Base-by-base conservation (phyloP, 176 grass and related monocot genomes). In the Oryza meridionalis region DNA sequence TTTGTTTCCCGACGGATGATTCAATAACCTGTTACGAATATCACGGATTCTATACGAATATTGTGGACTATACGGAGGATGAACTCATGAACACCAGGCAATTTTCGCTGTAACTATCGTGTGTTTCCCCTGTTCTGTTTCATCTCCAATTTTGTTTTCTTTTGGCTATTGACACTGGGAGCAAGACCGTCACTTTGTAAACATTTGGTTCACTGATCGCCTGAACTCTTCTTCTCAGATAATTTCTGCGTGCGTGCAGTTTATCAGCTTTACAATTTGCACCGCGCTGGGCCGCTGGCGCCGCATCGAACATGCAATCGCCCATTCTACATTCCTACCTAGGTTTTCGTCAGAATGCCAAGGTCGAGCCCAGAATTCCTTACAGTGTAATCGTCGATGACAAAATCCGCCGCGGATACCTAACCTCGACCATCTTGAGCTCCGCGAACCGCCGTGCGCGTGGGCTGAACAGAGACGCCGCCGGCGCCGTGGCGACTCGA, bases 221-320 rank as follows among this genome's bases (percentile, higher is more conserved):
- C 67, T 42, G 31, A 17, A 21, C 43, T 11, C n/a, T 37, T 61
- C 21, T 40, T 40, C n/a, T 4, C 21, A 26, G 19, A 13, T 10
- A 4, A 65, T 82, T 49, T 72, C 45, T 9, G 25, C 53, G 31
- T 9, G 25, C 53, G 31, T 29, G 55, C 35, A 64, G 67, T 32
- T 65, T 11, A 51, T 32, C 49, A 49, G 70, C 26, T 70, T 73
- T 25, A 66, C 44, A 35, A 31, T 80, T 73, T 31, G 43, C 65
- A 65, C 32, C 69, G 38, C 71, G 19, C 12, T 29, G 27, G 27
- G 27, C 27, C 27, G 27, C 27, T 22, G 16, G 38, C 71, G 19
- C 12, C 31, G 29, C 22, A 40, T 9, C 19, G 82, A n/a, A 2
- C 77, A 14, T 53, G 69, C 26, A 33, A 76, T 16, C 9, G 22